These are phyloP conservation scores for Quercus tomentella DNA, from an alignment of 331 rosid species.

Conservation along the genomic window DNA sequence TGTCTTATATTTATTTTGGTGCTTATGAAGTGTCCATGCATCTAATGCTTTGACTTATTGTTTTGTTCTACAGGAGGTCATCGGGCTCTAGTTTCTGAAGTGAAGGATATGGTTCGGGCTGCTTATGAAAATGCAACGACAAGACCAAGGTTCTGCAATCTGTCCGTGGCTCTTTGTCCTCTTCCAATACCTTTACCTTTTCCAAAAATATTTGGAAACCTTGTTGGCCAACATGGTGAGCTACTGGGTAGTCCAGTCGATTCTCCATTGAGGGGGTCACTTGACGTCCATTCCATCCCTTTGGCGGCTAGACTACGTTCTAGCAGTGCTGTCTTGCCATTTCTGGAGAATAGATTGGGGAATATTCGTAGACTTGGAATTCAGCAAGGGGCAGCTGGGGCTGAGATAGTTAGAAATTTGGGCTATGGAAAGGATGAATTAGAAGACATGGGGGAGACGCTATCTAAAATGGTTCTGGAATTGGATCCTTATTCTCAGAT, in stretches of 20 bases:
- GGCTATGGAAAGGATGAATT: conserved; percentile 73
- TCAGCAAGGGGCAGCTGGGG: conserved; percentile 61
- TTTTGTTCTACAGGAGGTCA: conserved; percentile 40
- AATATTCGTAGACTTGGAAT: conserved; percentile 56
- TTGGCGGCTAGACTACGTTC: conserved; percentile 85
- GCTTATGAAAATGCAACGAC: conserved; percentile 41
- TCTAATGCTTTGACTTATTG: neutral
- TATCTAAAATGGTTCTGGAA: conserved; percentile 61
- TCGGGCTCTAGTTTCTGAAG: conserved; percentile 53
- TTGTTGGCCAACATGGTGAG: conserved; percentile 68
- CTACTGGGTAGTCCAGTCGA: conserved; percentile 33
- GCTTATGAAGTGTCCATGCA: conserved; percentile 15
- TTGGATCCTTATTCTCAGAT: conserved; percentile 43
- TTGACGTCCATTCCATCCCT: conserved; percentile 78
- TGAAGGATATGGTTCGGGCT: conserved; percentile 47
- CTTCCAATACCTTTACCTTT: conserved; percentile 90
- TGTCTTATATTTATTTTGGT: conserved; percentile 1
- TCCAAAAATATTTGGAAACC: conserved; percentile 70
- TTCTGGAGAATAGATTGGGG: conserved; percentile 56
- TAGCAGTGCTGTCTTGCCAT: conserved; percentile 63
- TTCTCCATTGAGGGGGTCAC: conserved; percentile 61
- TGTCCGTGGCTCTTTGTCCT: conserved; percentile 67
- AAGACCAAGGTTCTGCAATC: conserved; percentile 75
- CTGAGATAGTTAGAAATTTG: conserved; percentile 63
- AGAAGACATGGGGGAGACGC: conserved; percentile 74